Evolutionary conservation across 805 yeast species (phyloP).

Genomic region (Pichia californica): DNA sequence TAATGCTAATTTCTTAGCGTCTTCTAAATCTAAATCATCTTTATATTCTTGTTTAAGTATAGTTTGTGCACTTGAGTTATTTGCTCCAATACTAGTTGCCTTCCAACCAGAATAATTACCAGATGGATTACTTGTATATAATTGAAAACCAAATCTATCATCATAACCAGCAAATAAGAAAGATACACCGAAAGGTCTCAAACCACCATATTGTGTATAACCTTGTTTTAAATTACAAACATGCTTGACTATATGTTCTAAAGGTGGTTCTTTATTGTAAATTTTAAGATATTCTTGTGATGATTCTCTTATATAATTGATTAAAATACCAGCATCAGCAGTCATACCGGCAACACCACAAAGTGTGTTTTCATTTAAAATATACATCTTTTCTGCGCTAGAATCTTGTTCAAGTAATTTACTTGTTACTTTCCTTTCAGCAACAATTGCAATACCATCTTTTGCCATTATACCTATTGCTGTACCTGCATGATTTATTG

Average conservation of each 20-base stretch:
- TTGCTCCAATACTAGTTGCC: slow-evolving; percentile 95
- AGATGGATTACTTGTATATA: slow-evolving; percentile 92
- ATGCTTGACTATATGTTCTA: slow-evolving; percentile 80
- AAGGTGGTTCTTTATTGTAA: slow-evolving; percentile 91
- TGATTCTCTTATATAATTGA: slow-evolving; percentile 74
- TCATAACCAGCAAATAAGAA: slow-evolving; percentile 95
- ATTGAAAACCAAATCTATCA: slow-evolving; percentile 81
- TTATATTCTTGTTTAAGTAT: slow-evolving; percentile 91
- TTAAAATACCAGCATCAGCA: slow-evolving; percentile 89
- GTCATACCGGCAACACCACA: slow-evolving; percentile 98
- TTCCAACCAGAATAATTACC: slow-evolving; percentile 99
- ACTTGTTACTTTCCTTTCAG: slow-evolving; percentile 92
- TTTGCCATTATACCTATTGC: slow-evolving; percentile 70
- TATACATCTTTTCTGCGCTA: slow-evolving; percentile 86
- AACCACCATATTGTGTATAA: slow-evolving; percentile 97
- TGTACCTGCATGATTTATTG: slow-evolving; percentile 77
- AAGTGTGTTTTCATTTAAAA: slow-evolving; percentile 58
- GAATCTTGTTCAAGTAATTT: slow-evolving; percentile 91
- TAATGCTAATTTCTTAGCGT: slow-evolving; percentile 81
- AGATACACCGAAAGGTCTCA: slow-evolving; percentile 97
- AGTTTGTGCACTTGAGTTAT: slow-evolving; percentile 94
- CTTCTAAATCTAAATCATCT: slow-evolving; percentile 64
- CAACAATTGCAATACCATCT: slow-evolving; percentile 92
- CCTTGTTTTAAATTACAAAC: slow-evolving; percentile 95
- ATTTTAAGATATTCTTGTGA: slow-evolving; percentile 84